Evolutionary conservation across 2,329 filamentous ascomycete species (phyloP).

Genomic region (Cadophora luteo-olivacea): DNA sequence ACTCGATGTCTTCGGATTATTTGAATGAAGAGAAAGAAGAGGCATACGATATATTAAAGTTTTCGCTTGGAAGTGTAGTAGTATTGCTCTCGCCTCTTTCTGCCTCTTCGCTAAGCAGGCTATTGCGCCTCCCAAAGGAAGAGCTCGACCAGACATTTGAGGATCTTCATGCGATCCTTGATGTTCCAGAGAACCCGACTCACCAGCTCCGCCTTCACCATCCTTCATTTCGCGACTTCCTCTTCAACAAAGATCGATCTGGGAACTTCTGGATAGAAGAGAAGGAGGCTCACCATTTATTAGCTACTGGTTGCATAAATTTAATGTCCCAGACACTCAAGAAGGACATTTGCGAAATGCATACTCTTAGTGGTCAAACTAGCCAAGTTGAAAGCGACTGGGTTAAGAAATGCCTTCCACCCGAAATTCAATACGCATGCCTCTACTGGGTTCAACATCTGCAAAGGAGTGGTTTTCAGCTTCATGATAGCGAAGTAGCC

Average conservation of each 20-base stretch:
- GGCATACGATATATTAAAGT: no score
- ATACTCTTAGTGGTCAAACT: conserved; percentile 30
- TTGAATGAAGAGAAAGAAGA: no score
- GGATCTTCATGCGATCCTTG: background rate
- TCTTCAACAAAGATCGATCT: conserved; percentile 37
- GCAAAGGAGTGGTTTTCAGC: conserved; percentile 20
- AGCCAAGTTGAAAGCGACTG: conserved; percentile 29
- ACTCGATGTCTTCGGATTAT: background rate
- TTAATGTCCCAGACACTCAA: conserved; percentile 43
- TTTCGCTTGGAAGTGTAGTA: no score
- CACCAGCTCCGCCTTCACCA: conserved; percentile 35
- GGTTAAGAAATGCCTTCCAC: conserved; percentile 29
- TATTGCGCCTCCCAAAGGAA: no score
- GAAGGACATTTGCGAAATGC: conserved; percentile 27
- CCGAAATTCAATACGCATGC: conserved; percentile 19
- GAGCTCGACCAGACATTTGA: no score
- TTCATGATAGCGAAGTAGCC: background rate
- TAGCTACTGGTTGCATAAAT: conserved; percentile 42
- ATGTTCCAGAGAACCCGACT: conserved; percentile 13
- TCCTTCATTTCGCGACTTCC: conserved; percentile 45
- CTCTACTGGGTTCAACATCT: conserved; percentile 19
- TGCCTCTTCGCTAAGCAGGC: no score
- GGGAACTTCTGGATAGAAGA: conserved; percentile 42
- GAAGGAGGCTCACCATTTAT: conserved; percentile 40
- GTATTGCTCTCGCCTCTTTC: no score